Conservation (phyloP, 2,329 filamentous ascomycete genomes). For the Cyphellophora europaea region DNA sequence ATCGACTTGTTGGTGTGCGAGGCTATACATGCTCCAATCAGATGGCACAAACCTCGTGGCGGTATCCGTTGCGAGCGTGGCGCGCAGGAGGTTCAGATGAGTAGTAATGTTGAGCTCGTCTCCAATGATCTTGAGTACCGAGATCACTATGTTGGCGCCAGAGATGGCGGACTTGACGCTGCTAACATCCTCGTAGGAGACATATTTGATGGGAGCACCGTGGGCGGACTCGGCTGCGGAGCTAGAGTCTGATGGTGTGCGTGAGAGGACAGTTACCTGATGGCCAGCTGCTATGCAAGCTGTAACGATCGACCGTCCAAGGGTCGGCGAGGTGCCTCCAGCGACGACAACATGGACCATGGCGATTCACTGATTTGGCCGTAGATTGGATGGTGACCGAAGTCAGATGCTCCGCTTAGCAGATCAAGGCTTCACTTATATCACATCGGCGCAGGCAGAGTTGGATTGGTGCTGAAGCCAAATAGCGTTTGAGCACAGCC, state of each 20-base stretch:
- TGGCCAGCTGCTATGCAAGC: conserved; percentile 16
- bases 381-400: too few species aligned
- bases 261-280: conserved; percentile 21
- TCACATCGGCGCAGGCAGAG: too few species aligned
- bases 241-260: conserved; percentile 9
- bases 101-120: conserved; percentile 18
- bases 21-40: conserved; percentile 25
- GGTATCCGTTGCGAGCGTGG: conserved; percentile 34
- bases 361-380: too few species aligned
- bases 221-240: conserved; percentile 8
- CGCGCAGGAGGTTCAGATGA: conserved; percentile 33
- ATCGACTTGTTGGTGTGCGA: conserved; percentile 15
- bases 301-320: conserved; percentile 20
- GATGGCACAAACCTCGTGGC: conserved; percentile 38
- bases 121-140: conserved; percentile 18
- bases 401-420: too few species aligned
- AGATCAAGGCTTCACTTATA: too few species aligned
- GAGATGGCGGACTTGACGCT: conserved; percentile 16
- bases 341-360: conserved; percentile 21
- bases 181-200: conserved; percentile 21
- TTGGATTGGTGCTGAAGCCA: too few species aligned
- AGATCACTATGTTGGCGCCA: conserved; percentile 21
- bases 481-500: too few species aligned
- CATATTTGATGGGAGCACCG: conserved; percentile 18
- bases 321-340: conserved; percentile 20